Evolutionary conservation across 2,329 filamentous ascomycete species (phyloP), one percentile per base, ranked within the genome.

Genomic region (Cercospora sesami): DNA sequence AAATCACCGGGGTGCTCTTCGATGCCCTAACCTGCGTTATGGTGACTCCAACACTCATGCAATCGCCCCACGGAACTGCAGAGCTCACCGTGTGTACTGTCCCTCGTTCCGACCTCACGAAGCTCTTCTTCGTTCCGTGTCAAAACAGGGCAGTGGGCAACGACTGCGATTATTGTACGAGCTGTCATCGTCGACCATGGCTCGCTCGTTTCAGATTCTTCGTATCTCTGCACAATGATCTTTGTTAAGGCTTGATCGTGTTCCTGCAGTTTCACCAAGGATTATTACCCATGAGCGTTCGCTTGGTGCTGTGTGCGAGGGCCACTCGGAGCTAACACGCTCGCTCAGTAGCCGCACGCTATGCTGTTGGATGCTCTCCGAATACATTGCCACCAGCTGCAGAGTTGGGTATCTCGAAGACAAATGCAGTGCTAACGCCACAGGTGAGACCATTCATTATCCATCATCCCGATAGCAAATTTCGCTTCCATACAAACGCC

Each of bases 401-500:
- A 57, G 68, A 70, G 65, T 63, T 55, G 65, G 68, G 59, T 65
- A 66, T 69, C 65, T 63, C 39, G 62, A 60, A 36, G 53, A 61
- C 14, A 51, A 63, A 16, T 23, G 30, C 53, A 60, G 14, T 53
- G 28, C 60, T 48, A 53, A 53, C 53, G 45, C 42, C 60, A 16
- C 59, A 36, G 18, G 14, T 33, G 26, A 12, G 10, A 21, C 23
- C 65, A 21, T 61, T 18, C 51, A 23, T n/a, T 51, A 4, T 45
- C n/a, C 30, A 63, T 53, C 57, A 42, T 8, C 30, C 60, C 21
- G 69, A 70, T n/a, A 79, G 42, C 67, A 74, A 60, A 55, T 73
- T 81, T 72, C 81, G 81, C 75, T 84, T 86, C 87, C 87, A 90
- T 8, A 85, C 82, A 8, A 86, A 84, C 9, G 86, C 87, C 5